Percentiles rank a stretch among this genome's conserved stretches.
These are phyloP conservation scores for Pseudogymnoascus sp. DNA, from an alignment of 2,329 filamentous ascomycete genomes.

Conservation along the genomic window DNA sequence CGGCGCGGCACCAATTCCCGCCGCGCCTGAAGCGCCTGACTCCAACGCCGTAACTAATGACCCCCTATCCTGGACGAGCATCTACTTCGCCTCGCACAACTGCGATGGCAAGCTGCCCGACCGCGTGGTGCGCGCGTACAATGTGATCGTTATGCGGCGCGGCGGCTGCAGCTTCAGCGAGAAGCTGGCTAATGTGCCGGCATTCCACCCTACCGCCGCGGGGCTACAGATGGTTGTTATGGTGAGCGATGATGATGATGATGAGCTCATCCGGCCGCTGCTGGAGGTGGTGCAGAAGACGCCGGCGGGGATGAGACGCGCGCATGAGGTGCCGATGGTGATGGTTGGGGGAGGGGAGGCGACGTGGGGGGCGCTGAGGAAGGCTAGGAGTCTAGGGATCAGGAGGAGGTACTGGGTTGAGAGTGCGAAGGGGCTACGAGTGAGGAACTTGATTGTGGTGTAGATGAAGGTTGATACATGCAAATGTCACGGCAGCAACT, in stretches of 20 bases:
- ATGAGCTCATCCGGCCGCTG: slow-evolving; percentile 47
- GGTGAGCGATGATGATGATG: slow-evolving; percentile 46
- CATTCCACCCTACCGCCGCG: slow-evolving; percentile 51
- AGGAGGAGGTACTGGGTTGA: slow-evolving; percentile 70
- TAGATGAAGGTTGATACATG: slow-evolving; percentile 12
- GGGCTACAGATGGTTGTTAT: slow-evolving; percentile 75
- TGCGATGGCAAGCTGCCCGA: slow-evolving; percentile 48
- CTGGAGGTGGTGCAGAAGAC: slow-evolving; percentile 61
- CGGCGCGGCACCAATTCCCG: slow-evolving; percentile 62
- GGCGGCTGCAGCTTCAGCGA: slow-evolving; percentile 77
- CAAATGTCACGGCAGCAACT: background rate
- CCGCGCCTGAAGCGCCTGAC: slow-evolving; percentile 36
- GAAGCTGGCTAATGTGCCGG: slow-evolving; percentile 80
- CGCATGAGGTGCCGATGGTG: slow-evolving; percentile 68
- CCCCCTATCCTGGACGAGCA: slow-evolving; percentile 55
- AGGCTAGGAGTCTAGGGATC: slow-evolving; percentile 62
- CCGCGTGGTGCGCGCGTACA: slow-evolving; percentile 46
- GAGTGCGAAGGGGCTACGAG: slow-evolving; percentile 63
- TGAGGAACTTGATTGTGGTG: slow-evolving; percentile 66
- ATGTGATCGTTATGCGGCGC: slow-evolving; percentile 73
- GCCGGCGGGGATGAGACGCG: slow-evolving; percentile 26
- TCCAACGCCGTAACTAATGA: slow-evolving; percentile 21
- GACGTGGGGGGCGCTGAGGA: slow-evolving; percentile 53
- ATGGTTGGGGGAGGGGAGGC: slow-evolving; percentile 67
- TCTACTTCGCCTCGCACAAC: slow-evolving; percentile 63